phyloP scores from a whole-genome alignment of 1,139 yeast genomes.

The Lodderomyces pseudojiufengensis region DNA sequence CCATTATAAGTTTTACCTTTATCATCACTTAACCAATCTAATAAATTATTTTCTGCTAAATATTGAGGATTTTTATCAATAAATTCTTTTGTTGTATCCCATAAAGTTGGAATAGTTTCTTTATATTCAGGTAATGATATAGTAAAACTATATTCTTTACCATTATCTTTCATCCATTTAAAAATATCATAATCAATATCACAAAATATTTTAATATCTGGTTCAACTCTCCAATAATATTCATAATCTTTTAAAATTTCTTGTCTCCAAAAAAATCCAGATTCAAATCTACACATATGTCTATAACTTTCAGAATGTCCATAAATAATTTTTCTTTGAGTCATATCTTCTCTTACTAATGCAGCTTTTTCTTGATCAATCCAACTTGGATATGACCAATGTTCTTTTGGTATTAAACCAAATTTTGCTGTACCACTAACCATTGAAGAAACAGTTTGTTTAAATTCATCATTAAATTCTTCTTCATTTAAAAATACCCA shows the following conservation, averaged over 20 bases:
- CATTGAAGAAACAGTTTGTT: constrained; percentile 28
- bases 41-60: constrained; percentile 60
- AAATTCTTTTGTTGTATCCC: constrained; percentile 74
- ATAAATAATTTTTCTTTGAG: constrained; percentile 51
- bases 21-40: constrained; percentile 72
- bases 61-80: constrained; percentile 62
- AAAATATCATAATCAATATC: constrained; percentile 81
- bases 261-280: constrained; percentile 86
- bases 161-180: constrained; percentile 73
- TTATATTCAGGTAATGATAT: constrained; percentile 80
- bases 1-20: constrained; percentile 65
- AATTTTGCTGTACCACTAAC: constrained; percentile 42
- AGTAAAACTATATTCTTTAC: constrained; percentile 74
- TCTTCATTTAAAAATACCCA: constrained; percentile 48
- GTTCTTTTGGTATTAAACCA: constrained; percentile 44
- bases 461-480: constrained; percentile 39
- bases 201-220: constrained; percentile 73
- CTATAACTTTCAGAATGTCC: constrained; percentile 63
- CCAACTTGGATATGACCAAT: constrained; percentile 53
- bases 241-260: constrained; percentile 67
- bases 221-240: constrained; percentile 95
- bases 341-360: constrained; percentile 47
- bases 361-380: constrained; percentile 60
- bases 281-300: constrained; percentile 90
- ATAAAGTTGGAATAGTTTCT: constrained; percentile 75